Evolutionary conservation across 1,139 yeast genomes (phyloP), one percentile per base, ranked within the genome.

Genomic region (Candida gigantensis): DNA sequence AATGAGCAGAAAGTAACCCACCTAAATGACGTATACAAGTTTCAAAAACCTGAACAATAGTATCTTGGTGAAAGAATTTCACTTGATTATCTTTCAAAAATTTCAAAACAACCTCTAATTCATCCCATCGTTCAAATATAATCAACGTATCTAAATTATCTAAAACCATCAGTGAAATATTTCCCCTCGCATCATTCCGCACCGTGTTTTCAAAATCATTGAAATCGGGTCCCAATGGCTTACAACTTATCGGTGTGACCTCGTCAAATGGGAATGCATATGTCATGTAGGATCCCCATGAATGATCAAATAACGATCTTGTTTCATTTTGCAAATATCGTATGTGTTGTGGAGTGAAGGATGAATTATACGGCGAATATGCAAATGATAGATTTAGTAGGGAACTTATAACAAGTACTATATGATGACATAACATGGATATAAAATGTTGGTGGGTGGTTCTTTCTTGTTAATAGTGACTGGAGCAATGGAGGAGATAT

Each of bases 231-330:
- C 83, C 84, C 37, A 79, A 75, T 0, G 90, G 84, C 17, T 58
- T 60, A 55, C 97, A 90, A 0, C 82, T 57, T 4, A 86, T 53
- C 0, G 97, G 97, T 28, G 73, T 62, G 6, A 90, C 77, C 53
- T 88, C 97, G 58, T 90, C 97, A 17, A 67, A 76, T 0, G 97
- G 97, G 51, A 77, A 88, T 1, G 89, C 97, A 51, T 72, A 52
- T 1, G 62, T 58, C 65, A 85, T 68, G 55, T 90, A 90, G n/a
- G 81, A 72, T 35, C 68, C 53, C 84, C 94, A 86, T 1, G 86
- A 94, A 60, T 86, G 95, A 40, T 77, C 60, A 50, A 89, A 87
- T 35, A 89, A 63, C 2, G 57, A 52, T 42, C 58, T 62, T 0
- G 94, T 79, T 44, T 81, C 80, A 14, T 67, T 54, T 44, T 65